Evolutionary conservation across 345 rosid species (phyloP).

Genomic region (Iberis pinnata): DNA sequence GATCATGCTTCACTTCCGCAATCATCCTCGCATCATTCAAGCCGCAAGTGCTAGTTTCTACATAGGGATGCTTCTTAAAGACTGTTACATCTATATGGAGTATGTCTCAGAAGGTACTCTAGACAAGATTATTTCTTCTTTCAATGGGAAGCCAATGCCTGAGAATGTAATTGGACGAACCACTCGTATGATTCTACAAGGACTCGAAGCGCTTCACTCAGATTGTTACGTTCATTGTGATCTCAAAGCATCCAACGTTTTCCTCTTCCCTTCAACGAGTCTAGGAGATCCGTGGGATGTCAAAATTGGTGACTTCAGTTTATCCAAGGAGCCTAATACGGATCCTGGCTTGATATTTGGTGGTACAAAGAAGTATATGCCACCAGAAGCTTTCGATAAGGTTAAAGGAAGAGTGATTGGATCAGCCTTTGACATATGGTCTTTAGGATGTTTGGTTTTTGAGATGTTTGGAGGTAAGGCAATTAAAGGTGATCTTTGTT

Average conservation of each 20-base stretch:
- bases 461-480: background rate
- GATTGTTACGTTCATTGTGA: slow-evolving; percentile 10
- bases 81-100: slow-evolving; percentile 9
- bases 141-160: slow-evolving; percentile 1
- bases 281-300: slow-evolving; percentile 7
- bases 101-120: slow-evolving; percentile 14
- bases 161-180: background rate
- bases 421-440: background rate
- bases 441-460: background rate
- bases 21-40: slow-evolving; percentile 13
- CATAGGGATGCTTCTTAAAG: background rate
- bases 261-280: background rate
- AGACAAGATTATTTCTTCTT: background rate
- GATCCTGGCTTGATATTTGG: background rate
- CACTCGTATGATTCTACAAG: slow-evolving; percentile 12
- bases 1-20: background rate
- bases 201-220: slow-evolving; percentile 14
- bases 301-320: slow-evolving; percentile 14
- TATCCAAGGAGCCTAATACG: slow-evolving; percentile 6
- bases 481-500: no score
- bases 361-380: background rate
- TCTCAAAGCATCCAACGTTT: slow-evolving; percentile 13
- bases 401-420: background rate
- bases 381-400: background rate
- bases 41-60: background rate